A percentile compares a stretch with the other conserved stretches of the same genome.
Conservation (phyloP, 805 yeast genomes). For the Starmerella stellata region DNA sequence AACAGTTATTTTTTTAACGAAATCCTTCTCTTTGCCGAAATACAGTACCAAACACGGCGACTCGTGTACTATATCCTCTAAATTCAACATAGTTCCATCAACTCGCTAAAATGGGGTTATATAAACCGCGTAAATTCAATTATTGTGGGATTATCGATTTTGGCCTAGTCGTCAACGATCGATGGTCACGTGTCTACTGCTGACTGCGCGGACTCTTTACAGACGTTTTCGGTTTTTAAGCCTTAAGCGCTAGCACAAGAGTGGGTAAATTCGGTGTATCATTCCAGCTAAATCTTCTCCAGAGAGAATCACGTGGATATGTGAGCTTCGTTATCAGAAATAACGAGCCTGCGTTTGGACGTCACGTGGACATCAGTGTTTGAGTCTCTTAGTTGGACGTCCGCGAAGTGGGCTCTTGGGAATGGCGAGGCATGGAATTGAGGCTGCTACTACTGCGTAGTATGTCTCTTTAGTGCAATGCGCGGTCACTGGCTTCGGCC, state of each 20-base stretch:
- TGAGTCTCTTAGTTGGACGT: neutral
- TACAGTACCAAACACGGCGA: slow-evolving; percentile 8
- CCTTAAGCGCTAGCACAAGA: slow-evolving; percentile 13
- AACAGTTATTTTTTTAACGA: slow-evolving; percentile 3
- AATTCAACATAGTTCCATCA: slow-evolving; percentile 7
- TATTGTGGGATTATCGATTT: neutral
- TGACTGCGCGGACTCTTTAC: slow-evolving; percentile 20
- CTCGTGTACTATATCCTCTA: slow-evolving; percentile 1
- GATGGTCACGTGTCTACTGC: slow-evolving; percentile 11
- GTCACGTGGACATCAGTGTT: no score
- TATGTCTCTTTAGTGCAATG: slow-evolving; percentile 19
- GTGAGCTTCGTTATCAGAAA: slow-evolving; percentile 21
- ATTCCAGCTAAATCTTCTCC: slow-evolving; percentile 14
- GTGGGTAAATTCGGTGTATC: slow-evolving; percentile 23
- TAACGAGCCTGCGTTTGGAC: slow-evolving; percentile 13
- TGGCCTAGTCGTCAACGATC: slow-evolving; percentile 13
- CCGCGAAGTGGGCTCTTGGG: slow-evolving; percentile 17
- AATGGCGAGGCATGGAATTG: slow-evolving; percentile 20
- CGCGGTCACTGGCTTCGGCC: slow-evolving; percentile 16
- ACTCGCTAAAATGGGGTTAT: no score
- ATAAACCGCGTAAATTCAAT: neutral
- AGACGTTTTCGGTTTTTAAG: no score
- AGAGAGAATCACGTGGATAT: slow-evolving; percentile 20
- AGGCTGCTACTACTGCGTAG: slow-evolving; percentile 2
- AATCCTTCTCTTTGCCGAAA: slow-evolving; percentile 9